Evolutionary conservation across 2,329 filamentous ascomycete species (phyloP).

Genomic region (Claviceps arundinis): DNA sequence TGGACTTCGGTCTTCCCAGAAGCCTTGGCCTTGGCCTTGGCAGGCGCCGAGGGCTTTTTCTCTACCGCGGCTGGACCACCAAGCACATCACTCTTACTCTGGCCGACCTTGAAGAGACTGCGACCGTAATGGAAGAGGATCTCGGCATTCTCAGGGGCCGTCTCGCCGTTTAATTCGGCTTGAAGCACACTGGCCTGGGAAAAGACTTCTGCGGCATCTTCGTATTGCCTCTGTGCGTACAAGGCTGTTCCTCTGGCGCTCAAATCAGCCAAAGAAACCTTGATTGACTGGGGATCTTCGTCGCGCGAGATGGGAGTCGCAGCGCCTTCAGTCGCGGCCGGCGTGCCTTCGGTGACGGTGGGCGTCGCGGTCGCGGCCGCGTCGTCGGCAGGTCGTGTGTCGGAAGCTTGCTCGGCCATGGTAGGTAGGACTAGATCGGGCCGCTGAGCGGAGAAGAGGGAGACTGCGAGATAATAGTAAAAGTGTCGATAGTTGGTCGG

Average conservation of each 20-base stretch:
- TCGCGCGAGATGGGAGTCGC: constrained; percentile 19
- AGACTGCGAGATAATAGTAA: not conserved
- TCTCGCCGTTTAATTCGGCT: constrained; percentile 82
- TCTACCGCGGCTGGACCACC: constrained; percentile 61
- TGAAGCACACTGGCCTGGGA: constrained; percentile 83
- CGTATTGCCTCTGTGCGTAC: constrained; percentile 81
- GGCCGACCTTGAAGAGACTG: constrained; percentile 83
- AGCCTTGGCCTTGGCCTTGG: constrained; percentile 27
- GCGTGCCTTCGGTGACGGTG: constrained; percentile 6
- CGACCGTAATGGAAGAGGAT: constrained; percentile 90
- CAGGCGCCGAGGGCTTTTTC: constrained; percentile 23
- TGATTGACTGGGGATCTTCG: constrained; percentile 35
- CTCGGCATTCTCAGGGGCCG: constrained; percentile 81
- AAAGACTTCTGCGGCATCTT: constrained; percentile 74
- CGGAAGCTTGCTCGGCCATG: constrained; percentile 12
- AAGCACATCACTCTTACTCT: constrained; percentile 87
- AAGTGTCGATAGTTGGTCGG: not conserved
- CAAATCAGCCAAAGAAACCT: constrained; percentile 62
- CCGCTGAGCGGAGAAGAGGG: not conserved
- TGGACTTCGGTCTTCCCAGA: constrained; percentile 25
- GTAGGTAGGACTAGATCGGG: constrained; percentile 1
- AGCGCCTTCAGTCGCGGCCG: constrained; percentile 7
- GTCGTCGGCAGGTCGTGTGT: constrained; percentile 11
- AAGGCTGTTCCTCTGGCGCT: constrained; percentile 69
- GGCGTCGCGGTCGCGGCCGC: not conserved